A percentile compares a stretch with the other conserved stretches of the same genome.
Evolutionary conservation across 345 rosid genomes (phyloP).

Genomic region (Psidium guajava): DNA sequence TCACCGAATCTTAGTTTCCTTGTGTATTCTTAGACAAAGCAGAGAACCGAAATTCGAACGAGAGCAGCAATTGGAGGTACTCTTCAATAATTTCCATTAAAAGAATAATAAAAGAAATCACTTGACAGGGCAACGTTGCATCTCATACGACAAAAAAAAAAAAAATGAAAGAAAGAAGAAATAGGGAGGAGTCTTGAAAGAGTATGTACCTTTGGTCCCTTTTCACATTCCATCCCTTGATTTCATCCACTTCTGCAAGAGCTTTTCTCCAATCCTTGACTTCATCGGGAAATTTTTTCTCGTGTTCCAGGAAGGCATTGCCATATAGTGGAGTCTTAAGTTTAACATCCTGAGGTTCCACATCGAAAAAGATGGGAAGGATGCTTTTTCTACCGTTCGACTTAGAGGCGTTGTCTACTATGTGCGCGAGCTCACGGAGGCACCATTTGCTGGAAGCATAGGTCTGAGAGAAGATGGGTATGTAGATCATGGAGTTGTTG

Average conservation of each 20-base stretch:
- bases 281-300: accelerated
- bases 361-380: accelerated
- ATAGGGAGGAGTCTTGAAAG: background rate
- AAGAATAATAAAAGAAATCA: too few relatives aligned
- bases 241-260: background rate
- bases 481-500: background rate
- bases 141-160: background rate
- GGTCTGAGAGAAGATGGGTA: background rate
- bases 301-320: accelerated
- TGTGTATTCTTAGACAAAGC: too few relatives aligned
- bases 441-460: background rate
- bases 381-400: background rate
- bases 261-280: background rate
- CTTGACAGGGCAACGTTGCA: too few relatives aligned
- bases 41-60: too few relatives aligned
- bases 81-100: too few relatives aligned
- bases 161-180: too few relatives aligned
- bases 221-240: background rate
- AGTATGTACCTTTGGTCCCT: background rate
- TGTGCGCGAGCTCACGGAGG: accelerated
- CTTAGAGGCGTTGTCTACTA: background rate
- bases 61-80: too few relatives aligned
- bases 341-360: background rate
- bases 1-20: too few relatives aligned
- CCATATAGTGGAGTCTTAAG: background rate